Evolutionary conservation across 306 rosid genomes (phyloP).

Genomic region (Vigna trinervia): DNA sequence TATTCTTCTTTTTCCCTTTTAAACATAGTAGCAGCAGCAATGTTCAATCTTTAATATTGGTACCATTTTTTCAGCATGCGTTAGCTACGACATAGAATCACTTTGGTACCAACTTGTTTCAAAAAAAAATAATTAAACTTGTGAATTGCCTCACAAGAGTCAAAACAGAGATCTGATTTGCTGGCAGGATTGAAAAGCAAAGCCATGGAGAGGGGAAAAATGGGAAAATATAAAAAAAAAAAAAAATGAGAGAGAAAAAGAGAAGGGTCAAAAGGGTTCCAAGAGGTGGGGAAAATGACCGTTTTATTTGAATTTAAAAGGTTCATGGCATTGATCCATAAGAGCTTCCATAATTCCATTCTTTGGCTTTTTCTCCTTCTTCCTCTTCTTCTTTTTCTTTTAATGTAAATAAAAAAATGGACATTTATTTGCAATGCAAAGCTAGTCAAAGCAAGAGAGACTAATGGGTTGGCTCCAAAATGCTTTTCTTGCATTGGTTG

Average conservation of each 20-base stretch:
- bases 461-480: slow-evolving; percentile 53
- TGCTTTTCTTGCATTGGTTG: slow-evolving; percentile 49
- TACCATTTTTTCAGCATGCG: slow-evolving; percentile 33
- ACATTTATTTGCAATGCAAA: slow-evolving; percentile 35
- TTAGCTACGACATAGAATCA: neutral
- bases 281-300: slow-evolving; percentile 60
- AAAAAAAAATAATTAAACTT: neutral
- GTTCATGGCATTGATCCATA: slow-evolving; percentile 36
- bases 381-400: slow-evolving; percentile 30
- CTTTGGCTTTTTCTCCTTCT: slow-evolving; percentile 20
- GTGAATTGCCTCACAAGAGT: slow-evolving; percentile 31
- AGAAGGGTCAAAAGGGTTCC: slow-evolving; percentile 44
- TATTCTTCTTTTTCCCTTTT: slow-evolving; percentile 14
- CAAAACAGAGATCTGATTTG: neutral
- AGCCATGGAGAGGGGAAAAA: slow-evolving; percentile 1
- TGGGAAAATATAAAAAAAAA: too few relatives aligned
- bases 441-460: slow-evolving; percentile 45
- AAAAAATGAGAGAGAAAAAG: neutral
- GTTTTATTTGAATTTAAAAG: slow-evolving; percentile 70
- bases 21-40: slow-evolving; percentile 30
- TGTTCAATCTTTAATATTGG: slow-evolving; percentile 5
- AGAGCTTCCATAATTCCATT: slow-evolving; percentile 36
- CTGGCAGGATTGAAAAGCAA: slow-evolving; percentile 17
- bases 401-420: slow-evolving; percentile 31
- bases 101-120: neutral